Evolutionary conservation across 2,329 filamentous ascomycete species (phyloP), one percentile per base, ranked within the genome.

Genomic region (Phoma sp.): DNA sequence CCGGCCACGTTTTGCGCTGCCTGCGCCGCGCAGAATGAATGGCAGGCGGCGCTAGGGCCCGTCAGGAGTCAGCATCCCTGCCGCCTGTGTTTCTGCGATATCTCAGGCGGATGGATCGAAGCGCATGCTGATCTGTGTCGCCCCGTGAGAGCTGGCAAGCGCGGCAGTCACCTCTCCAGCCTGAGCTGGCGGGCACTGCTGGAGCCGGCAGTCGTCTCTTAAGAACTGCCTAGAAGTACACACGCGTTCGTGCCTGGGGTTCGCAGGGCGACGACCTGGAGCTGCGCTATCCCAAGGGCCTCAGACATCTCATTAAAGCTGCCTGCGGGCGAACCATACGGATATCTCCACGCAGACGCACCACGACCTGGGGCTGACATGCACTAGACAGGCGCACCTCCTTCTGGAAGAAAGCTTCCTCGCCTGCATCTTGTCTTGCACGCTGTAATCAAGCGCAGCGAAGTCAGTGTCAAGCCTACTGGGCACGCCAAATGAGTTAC

Each of bases 41-140:
- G 44, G 39, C 45, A 39, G 39, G 29, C 44, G n/a, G 39, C 51
- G 45, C 51, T 48, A 47, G 47, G 46, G 42, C 42, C 47, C 25
- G 46, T 35, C 52, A 55, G 41, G 52, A 56, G 53, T 56, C 53
- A 56, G 47, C 42, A 55, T 27, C 52, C 52, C 47, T 46, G 52
- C 25, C 27, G 35, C 29, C 23, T 10, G 33, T 55, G 52, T 55
- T 55, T 49, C 47, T 50, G 52, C 47, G 27, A 48, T 47, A 43
- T 35, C 43, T 46, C 39, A 35, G 35, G 33, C 43, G 29, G n/a
- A 41, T 47, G 47, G 30, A 36, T 25, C 38, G 43, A 39, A 30
- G 47, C 42, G 52, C 47, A 47, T 24, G 42, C 42, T 50, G 47
- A 51, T 51, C 52, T 51, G 42, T 43, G 47, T 42, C 24, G 42